A percentile compares a stretch with the other conserved stretches of the same genome.
phyloP scores from a whole-genome alignment of 495 filamentous ascomycete species.

The Xylaria castorea region DNA sequence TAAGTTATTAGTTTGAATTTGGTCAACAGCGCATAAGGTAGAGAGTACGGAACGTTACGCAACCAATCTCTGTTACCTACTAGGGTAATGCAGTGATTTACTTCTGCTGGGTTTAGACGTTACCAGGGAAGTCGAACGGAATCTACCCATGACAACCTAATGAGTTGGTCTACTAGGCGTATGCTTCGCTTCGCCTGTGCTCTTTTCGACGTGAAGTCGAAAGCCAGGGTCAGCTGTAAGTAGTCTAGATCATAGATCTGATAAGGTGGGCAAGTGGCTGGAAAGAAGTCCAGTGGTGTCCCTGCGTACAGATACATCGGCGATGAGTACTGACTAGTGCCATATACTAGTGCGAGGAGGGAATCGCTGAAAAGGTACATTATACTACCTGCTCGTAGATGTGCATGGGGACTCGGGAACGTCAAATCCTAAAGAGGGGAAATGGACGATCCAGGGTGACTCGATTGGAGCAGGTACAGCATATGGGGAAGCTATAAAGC shows the following conservation, averaged over 20 bases:
- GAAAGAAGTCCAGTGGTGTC: constrained; percentile 9
- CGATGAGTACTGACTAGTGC: constrained; percentile 5
- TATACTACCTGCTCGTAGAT: not conserved
- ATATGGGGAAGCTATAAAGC: constrained; percentile 35
- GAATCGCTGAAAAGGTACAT: not conserved
- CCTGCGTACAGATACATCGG: constrained; percentile 17
- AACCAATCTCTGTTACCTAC: not conserved
- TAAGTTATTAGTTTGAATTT: not conserved
- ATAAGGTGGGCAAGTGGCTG: constrained; percentile 12
- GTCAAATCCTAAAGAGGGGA: constrained; percentile 29
- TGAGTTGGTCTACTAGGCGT: not conserved
- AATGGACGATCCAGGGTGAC: constrained; percentile 21
- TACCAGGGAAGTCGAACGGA: not conserved
- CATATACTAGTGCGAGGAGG: not conserved
- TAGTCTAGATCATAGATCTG: constrained; percentile 31
- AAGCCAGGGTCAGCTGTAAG: not conserved
- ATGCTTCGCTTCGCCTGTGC: not conserved
- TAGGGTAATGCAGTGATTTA: not conserved
- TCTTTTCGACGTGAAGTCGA: not conserved
- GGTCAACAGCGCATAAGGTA: not conserved
- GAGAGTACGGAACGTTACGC: not conserved
- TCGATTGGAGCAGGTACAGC: constrained; percentile 25
- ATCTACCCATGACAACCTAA: not conserved
- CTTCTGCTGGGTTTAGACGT: not conserved
- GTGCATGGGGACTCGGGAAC: constrained; percentile 13